Conservation (phyloP, 2,329 filamentous ascomycete species). For the Neocucurbitaria cava region DNA sequence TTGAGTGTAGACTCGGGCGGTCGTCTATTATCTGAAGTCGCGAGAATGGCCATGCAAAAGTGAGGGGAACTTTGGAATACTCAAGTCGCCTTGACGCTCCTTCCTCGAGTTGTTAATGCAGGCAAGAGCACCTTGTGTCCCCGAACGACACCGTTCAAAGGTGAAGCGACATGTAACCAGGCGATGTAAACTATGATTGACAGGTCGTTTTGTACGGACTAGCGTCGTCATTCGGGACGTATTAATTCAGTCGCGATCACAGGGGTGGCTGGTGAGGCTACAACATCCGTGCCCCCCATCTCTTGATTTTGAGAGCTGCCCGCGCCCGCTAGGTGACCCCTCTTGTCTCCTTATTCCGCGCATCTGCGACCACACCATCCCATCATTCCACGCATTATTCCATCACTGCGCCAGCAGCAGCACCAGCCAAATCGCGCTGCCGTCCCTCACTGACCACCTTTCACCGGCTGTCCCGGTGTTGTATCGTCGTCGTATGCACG, state of each 20-base stretch:
- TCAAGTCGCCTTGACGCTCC: too few relatives aligned
- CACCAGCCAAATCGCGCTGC: conserved; percentile 9
- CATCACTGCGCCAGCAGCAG: conserved; percentile 30
- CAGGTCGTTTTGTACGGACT: conserved; percentile 12
- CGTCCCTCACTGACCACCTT: conserved; percentile 6
- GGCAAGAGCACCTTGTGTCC: too few relatives aligned
- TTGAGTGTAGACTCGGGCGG: background rate
- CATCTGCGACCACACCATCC: conserved; percentile 18
- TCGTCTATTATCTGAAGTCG: background rate
- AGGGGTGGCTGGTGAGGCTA: conserved; percentile 24
- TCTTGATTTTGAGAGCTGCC: conserved; percentile 14
- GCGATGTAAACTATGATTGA: conserved; percentile 2
- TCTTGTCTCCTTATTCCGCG: conserved; percentile 25
- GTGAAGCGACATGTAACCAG: background rate
- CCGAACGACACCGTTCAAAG: too few relatives aligned
- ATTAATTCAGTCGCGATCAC: conserved; percentile 21
- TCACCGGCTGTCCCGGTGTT: conserved; percentile 34
- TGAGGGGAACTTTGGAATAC: too few relatives aligned
- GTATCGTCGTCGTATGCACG: conserved; percentile 30
- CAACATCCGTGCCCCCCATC: conserved; percentile 9
- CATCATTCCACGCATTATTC: conserved; percentile 36
- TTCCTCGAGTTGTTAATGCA: too few relatives aligned
- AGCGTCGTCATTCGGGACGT: conserved; percentile 14
- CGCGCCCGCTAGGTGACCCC: conserved; percentile 8
- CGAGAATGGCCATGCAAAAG: too few relatives aligned